phyloP scores from a whole-genome alignment of 106 monocot genomes.

The Dioscorea zingiberensis region DNA sequence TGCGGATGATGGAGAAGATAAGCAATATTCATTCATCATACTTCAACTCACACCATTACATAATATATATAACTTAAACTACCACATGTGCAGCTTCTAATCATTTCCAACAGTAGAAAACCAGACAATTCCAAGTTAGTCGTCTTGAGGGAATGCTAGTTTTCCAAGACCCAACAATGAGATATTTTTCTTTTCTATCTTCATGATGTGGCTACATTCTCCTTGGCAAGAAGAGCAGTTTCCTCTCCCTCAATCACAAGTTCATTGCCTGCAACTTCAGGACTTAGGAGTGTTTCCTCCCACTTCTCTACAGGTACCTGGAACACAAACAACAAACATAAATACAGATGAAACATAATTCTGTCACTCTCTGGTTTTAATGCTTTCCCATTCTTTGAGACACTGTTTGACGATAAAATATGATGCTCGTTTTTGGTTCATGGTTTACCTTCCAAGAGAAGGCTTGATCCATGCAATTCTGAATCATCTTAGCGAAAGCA shows the following conservation, averaged over 20 bases:
- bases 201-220: slow-evolving; percentile 63
- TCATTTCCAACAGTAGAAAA: too few species aligned
- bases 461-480: slow-evolving; percentile 87
- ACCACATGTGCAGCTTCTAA: too few species aligned
- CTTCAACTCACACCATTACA: too few species aligned
- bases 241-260: slow-evolving; percentile 61
- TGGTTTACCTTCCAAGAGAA: slow-evolving; percentile 91
- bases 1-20: too few species aligned
- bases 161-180: too few species aligned
- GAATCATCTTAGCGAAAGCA: slow-evolving; percentile 54
- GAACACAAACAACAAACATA: not conserved
- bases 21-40: too few species aligned
- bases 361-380: not conserved
- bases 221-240: slow-evolving; percentile 57
- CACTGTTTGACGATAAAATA: not conserved
- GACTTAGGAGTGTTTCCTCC: slow-evolving; percentile 53
- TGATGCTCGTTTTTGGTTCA: not conserved
- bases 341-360: not conserved
- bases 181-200: not conserved
- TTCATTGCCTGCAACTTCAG: slow-evolving; percentile 34
- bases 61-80: too few species aligned
- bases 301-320: slow-evolving; percentile 86
- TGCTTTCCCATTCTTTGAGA: not conserved
- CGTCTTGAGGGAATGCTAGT: too few species aligned
- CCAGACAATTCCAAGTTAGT: too few species aligned